These are phyloP conservation scores for Aureobasidium sp. DNA, from an alignment of 2,329 filamentous ascomycete species.

Conservation along the genomic window DNA sequence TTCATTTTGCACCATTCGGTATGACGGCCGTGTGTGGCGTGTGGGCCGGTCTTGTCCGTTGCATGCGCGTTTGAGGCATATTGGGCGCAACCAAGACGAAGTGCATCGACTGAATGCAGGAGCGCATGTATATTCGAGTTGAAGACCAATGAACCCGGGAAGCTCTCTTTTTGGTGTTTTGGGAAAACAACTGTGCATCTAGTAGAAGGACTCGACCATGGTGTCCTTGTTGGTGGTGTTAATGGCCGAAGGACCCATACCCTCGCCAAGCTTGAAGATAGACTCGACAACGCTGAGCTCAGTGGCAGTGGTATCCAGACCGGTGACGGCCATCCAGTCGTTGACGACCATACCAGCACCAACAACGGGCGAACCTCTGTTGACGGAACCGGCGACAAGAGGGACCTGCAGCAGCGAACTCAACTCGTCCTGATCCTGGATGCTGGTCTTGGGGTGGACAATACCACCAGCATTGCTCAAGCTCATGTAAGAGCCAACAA, in stretches of 20 bases:
- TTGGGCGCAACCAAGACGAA: background rate
- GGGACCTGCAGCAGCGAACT: slow-evolving; percentile 89
- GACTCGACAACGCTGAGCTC: slow-evolving; percentile 94
- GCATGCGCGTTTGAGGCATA: background rate
- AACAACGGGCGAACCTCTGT: slow-evolving; percentile 88
- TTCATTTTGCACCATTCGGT: background rate
- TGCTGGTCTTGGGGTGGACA: slow-evolving; percentile 92
- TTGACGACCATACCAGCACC: slow-evolving; percentile 96
- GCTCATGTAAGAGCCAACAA: slow-evolving; percentile 94
- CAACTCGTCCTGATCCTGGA: slow-evolving; percentile 97
- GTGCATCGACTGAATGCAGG: background rate
- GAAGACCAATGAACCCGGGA: background rate
- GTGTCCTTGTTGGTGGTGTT: slow-evolving; percentile 88
- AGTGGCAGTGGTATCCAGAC: slow-evolving; percentile 86
- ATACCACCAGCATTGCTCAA: slow-evolving; percentile 93
- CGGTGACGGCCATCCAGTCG: slow-evolving; percentile 96
- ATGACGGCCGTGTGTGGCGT: background rate
- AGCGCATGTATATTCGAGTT: background rate
- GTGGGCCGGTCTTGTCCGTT: background rate
- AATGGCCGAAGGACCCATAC: slow-evolving; percentile 66
- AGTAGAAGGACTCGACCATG: slow-evolving; percentile 99
- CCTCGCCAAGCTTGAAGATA: slow-evolving; percentile 90
- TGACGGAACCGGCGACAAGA: slow-evolving; percentile 87
- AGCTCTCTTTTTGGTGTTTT: background rate
- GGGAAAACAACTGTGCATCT: slow-evolving; percentile 24